Evolutionary conservation across 495 filamentous ascomycete species (phyloP).

Genomic region (Podospora comata): DNA sequence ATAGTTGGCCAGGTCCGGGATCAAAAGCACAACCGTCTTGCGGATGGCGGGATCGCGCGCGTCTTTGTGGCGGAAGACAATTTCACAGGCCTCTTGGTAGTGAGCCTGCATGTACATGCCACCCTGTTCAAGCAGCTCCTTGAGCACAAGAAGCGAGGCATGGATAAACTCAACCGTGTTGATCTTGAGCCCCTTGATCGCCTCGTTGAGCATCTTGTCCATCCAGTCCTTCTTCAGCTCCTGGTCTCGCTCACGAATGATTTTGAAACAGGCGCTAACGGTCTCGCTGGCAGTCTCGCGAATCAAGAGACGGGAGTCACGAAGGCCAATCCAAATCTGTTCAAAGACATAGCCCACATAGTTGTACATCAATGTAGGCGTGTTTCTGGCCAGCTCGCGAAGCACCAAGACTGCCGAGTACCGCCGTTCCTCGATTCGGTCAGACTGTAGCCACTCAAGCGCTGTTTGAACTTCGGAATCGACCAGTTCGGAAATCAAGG

Average conservation of each 20-base stretch:
- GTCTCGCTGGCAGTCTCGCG: constrained; percentile 87
- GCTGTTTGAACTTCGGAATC: constrained; percentile 95
- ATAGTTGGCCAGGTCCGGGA: constrained; percentile 90
- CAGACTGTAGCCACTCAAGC: constrained; percentile 93
- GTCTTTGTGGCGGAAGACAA: constrained; percentile 84
- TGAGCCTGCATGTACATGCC: constrained; percentile 98
- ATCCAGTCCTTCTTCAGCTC: constrained; percentile 82
- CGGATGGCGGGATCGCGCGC: constrained; percentile 84
- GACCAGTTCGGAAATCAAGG: constrained; percentile 91
- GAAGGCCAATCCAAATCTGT: constrained; percentile 88
- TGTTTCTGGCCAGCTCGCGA: constrained; percentile 82
- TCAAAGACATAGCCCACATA: constrained; percentile 90
- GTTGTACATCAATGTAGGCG: constrained; percentile 87
- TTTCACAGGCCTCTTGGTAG: constrained; percentile 84
- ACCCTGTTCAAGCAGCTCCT: constrained; percentile 85
- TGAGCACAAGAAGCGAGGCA: constrained; percentile 84
- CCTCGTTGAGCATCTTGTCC: constrained; percentile 79
- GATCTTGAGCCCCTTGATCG: constrained; percentile 69
- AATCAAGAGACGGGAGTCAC: constrained; percentile 85
- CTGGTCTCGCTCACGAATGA: constrained; percentile 86
- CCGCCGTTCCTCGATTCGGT: constrained; percentile 83
- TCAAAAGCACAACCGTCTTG: constrained; percentile 80
- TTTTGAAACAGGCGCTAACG: constrained; percentile 87
- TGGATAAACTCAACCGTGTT: constrained; percentile 82
- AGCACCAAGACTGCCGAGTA: constrained; percentile 90